Evolutionary conservation across 148 eudicot genomes (phyloP), one percentile per base, ranked within the genome.

Genomic region (Talinum fruticosum): DNA sequence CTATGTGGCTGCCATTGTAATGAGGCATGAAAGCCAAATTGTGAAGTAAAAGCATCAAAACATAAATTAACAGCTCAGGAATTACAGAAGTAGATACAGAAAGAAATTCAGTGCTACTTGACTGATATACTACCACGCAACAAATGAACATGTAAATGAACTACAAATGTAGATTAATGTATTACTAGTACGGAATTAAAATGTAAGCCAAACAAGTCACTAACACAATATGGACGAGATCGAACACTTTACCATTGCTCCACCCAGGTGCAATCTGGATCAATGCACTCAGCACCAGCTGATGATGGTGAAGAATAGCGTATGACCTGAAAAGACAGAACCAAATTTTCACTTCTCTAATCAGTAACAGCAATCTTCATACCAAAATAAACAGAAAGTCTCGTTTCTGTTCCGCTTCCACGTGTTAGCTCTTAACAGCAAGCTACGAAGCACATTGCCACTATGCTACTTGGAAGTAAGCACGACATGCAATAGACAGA

Each of bases 281-380:
- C 97, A 67, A 95, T 95, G 84, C 99, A 95, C 78, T 92, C 93
- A 69, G 99, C 99, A 83, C 99, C 99, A 29, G 99, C 99, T 51
- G 99, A 95, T 69, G 86, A 84, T 44, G 93, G 97, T 28, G 97
- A 93, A 10, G 99, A 91, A 82, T 87, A 91, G 67, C 78, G 86
- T 71, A 95, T 95, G 73, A 91, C 96, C 99, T 95, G 85, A 76
- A 71, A 87, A 82, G 15, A 61, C 72, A 37, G 66, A 51, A 37
- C 1, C 21, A 34, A 51, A 10, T 19, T 32, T 61, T 75, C 15
- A 69, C 4, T 53, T 30, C 69, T 21, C 18, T 23, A 73, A 66
- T 49, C 32, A 26, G n/a, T 23, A 45, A 72, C 14, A 47, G 10
- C 61, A 79, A 41, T 0, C n/a, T 37, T 5, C 34, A 32, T 30